These are phyloP conservation scores for Bryum argenteum DNA, from an alignment of 225 moss, liverwort and hornwort genomes.

Conservation along the genomic window DNA sequence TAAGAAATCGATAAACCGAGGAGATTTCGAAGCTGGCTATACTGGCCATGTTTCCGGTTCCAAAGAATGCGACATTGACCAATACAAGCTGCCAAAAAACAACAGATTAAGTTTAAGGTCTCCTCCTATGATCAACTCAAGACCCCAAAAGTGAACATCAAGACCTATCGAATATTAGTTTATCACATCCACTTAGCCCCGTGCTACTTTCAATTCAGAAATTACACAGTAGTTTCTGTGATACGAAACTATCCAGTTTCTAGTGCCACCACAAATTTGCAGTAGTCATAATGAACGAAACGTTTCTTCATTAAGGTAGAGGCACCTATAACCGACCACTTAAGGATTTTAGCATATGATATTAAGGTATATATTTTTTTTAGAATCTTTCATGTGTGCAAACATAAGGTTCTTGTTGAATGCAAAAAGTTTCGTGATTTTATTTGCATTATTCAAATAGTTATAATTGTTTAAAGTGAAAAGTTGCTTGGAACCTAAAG, in stretches of 20 bases:
- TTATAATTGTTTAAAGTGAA: too few species aligned
- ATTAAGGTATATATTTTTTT: too few species aligned
- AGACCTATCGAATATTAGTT: constrained; percentile 3
- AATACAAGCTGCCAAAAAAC: constrained; percentile 71
- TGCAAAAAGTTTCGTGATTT: too few species aligned
- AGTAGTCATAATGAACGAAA: neutral
- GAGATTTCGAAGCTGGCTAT: constrained; percentile 99
- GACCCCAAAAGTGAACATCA: neutral
- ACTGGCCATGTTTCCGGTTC: constrained; percentile 98
- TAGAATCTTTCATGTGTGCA: too few species aligned
- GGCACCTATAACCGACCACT: too few species aligned
- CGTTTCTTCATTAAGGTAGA: too few species aligned
- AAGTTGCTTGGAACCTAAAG: too few species aligned
- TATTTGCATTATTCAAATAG: too few species aligned
- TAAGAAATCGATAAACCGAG: constrained; percentile 97
- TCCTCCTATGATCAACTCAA: constrained; percentile 3
- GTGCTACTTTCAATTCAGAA: too few species aligned
- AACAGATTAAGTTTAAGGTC: constrained; percentile 28
- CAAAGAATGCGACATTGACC: constrained; percentile 95
- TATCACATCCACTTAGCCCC: neutral
- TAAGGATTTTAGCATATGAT: too few species aligned
- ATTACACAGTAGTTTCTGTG: neutral
- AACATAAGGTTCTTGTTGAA: too few species aligned
- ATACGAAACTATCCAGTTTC: neutral
- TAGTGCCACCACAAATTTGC: constrained; percentile 19